Base-by-base conservation (phyloP, 345 rosid species). In the Sisymbrium irio region DNA sequence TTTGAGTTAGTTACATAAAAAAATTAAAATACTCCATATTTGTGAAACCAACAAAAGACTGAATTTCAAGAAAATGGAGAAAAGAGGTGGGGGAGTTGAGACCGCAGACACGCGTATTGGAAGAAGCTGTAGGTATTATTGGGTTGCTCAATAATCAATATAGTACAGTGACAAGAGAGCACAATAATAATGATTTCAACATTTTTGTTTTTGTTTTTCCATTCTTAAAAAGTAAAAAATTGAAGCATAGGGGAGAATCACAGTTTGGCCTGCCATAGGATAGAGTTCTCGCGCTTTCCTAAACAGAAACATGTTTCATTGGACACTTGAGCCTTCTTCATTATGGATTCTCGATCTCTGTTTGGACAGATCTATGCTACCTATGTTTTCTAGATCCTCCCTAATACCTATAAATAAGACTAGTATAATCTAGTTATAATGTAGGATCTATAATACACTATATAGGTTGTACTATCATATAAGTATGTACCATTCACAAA, bases 281-380 rank as follows among this genome's bases (percentile, higher is more conserved):
- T 44, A 41, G 71, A 42, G 40, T 35, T 73, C 25, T 74, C 65
- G 15, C 72, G 61, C 51, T 46, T 74, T 57, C 72, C 72, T 65
- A 65, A 47, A 66, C 53, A 47, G 36, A 74, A 66, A 57, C 73
- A 67, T 67, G 63, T 75, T 75, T 75, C 68, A 75, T 59, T 13
- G 57, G 62, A 67, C 73, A 74, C 62, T 67, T 60, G 32, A 72
- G 69, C 53, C 66, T 65, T 73, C 33, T 44, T 65, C 44, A 44
- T 20, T 54, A 41, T 59, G 62, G 22, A 59, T 68, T 67, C 73
- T 75, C 78, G 78, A 67, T 67, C 37, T 51, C 14, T 75, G 78
- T 75, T 67, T 60, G 46, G 47, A 60, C 78, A 40, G 69, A 67
- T 75, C 74, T 75, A 40, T 51, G 69, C 78, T 75, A 60, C 62